Evolutionary conservation across 192 early-diverging fungal genomes (phyloP).

Genomic region (Gryganskiella cystojenkinii): DNA sequence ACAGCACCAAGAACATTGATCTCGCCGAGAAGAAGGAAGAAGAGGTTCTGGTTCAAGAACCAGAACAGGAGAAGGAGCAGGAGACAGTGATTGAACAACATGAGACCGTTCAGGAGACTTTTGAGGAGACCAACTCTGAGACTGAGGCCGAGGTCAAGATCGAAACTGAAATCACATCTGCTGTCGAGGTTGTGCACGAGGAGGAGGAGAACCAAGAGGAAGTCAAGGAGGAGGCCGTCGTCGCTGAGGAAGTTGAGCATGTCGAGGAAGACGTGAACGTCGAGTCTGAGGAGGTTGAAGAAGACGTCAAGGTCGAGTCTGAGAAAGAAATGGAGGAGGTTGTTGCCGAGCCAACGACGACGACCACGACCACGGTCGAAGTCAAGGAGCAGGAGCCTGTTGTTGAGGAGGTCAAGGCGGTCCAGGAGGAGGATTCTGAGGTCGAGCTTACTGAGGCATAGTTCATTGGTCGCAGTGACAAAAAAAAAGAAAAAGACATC

Average conservation of each 20-base stretch:
- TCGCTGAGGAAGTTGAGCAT: not conserved
- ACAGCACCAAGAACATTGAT: slow-evolving; percentile 32
- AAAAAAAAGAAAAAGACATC: too few relatives aligned
- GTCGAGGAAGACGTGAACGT: not conserved
- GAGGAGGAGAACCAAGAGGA: slow-evolving; percentile 28
- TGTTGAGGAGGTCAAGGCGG: slow-evolving; percentile 5
- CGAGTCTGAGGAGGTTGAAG: not conserved
- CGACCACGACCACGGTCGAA: not conserved
- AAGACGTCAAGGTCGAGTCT: not conserved
- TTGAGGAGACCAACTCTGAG: slow-evolving; percentile 2
- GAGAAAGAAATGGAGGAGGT: not conserved
- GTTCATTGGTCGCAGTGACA: too few relatives aligned
- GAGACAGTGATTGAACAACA: not conserved
- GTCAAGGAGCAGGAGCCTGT: slow-evolving; percentile 16
- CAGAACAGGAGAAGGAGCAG: not conserved
- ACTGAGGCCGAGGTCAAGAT: not conserved
- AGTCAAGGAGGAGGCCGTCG: slow-evolving; percentile 9
- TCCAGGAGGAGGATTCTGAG: not conserved
- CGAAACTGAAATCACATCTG: not conserved
- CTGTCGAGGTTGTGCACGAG: slow-evolving; percentile 8
- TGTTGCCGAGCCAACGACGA: not conserved
- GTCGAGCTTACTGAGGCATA: too few relatives aligned
- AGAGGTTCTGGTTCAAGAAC: not conserved
- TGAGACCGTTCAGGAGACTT: not conserved
- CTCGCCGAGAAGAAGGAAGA: slow-evolving; percentile 1